Base-by-base conservation (phyloP, 768 basidiomycete species). In the Suillus americanus region DNA sequence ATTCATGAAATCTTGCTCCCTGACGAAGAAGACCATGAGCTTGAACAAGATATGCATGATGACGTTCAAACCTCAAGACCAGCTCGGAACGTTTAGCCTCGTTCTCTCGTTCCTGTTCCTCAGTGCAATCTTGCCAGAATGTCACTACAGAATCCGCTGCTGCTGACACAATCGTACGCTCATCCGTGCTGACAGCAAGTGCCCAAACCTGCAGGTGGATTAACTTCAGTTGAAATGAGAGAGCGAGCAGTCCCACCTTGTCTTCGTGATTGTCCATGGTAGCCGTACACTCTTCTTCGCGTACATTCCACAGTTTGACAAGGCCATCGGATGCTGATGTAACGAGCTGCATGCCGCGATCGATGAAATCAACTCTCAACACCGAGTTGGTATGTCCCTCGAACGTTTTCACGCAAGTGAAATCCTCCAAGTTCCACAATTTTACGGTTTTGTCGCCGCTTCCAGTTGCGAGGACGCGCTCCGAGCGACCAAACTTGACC, bases 311-410 rank as follows among this genome's bases (percentile, higher is more conserved):
- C 33, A 99, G 67, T 79, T 99, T 99, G 66, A 99, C 92, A 50
- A 99, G 79, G 40, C 97, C 97, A 74, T 99, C 97, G 18, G 95
- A 94, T 12, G 92, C 94, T 18, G 93, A 82, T 65, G 93, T 97
- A 55, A 95, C 90, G 46, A 99, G 79, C 78, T 97, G 95, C 82
- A 86, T 82, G 20, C 91, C 96, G 51, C 80, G 73, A 69, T 91
- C 91, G 51, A 98, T 72, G 75, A 97, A 99, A 71, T 95, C 94
- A 37, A 99, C 93, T 60, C 96, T 81, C 61, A 99, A 78, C 38
- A 99, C 95, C 14, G 97, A 97, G 76, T 98, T 99, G 9, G 95
- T 94, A 76, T 99, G 97, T 0, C 97, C 97, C 78, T 99, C 97
- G 70, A 99, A 95, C 25, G 97, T 99, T 83, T 95, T 88, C 66